phyloP scores from a whole-genome alignment of 2,329 filamentous ascomycete genomes.

The Sclerotinia minor region DNA sequence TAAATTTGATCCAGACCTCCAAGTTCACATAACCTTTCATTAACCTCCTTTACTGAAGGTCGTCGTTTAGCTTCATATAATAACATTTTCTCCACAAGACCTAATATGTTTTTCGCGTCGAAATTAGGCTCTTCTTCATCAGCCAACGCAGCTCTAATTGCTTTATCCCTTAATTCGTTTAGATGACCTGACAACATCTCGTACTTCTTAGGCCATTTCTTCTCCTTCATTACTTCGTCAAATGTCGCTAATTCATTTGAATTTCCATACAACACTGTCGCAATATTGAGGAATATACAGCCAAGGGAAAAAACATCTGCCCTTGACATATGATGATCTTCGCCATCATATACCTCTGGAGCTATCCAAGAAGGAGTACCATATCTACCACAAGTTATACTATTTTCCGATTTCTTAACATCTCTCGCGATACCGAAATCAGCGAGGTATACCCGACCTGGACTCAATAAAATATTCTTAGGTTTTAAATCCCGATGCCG shows the following conservation, averaged over 20 bases:
- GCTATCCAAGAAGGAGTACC: slow-evolving; percentile 50
- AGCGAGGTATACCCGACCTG: slow-evolving; percentile 49
- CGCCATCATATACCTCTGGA: slow-evolving; percentile 46
- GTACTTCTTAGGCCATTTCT: slow-evolving; percentile 42
- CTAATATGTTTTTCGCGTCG: slow-evolving; percentile 44
- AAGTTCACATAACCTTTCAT: slow-evolving; percentile 48
- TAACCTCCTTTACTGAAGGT: slow-evolving; percentile 53
- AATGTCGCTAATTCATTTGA: slow-evolving; percentile 43
- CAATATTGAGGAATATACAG: slow-evolving; percentile 49
- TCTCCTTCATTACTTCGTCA: slow-evolving; percentile 43
- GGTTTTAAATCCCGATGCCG: slow-evolving; percentile 52
- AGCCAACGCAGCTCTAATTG: slow-evolving; percentile 27
- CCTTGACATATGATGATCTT: slow-evolving; percentile 49
- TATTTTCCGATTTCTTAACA: slow-evolving; percentile 49
- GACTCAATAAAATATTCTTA: slow-evolving; percentile 49
- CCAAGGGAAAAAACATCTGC: slow-evolving; percentile 53
- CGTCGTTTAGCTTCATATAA: slow-evolving; percentile 51
- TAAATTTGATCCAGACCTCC: slow-evolving; percentile 52
- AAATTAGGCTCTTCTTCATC: slow-evolving; percentile 29
- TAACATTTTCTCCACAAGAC: slow-evolving; percentile 54
- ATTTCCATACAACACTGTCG: slow-evolving; percentile 48
- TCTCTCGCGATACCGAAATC: slow-evolving; percentile 53
- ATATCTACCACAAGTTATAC: slow-evolving; percentile 45
- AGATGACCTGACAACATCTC: slow-evolving; percentile 30
- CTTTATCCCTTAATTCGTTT: slow-evolving; percentile 26